Percentiles rank a stretch among this genome's conserved stretches.
phyloP scores from a whole-genome alignment of 2,329 filamentous ascomycete species.

The Colletotrichum karsti region DNA sequence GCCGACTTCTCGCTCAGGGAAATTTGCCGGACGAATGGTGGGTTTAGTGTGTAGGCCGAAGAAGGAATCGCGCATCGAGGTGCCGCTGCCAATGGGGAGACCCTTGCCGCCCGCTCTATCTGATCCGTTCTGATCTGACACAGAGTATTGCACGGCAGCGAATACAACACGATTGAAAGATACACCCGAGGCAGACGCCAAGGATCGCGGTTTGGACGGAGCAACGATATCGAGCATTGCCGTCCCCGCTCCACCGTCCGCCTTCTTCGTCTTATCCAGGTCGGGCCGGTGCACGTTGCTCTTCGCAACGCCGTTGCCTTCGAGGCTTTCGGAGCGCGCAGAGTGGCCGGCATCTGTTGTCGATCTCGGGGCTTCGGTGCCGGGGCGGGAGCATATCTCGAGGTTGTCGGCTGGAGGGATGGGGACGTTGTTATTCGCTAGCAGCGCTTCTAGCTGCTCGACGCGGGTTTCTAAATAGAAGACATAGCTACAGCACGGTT shows the following conservation, averaged over 20 bases:
- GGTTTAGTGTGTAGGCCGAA: constrained; percentile 95
- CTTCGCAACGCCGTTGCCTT: constrained; percentile 42
- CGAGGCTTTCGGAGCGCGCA: constrained; percentile 42
- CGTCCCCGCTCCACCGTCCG: constrained; percentile 35
- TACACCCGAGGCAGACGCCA: constrained; percentile 88
- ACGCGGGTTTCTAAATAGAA: constrained; percentile 93
- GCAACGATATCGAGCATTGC: constrained; percentile 81
- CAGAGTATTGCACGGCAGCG: constrained; percentile 83
- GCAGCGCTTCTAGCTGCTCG: constrained; percentile 80
- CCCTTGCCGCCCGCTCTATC: constrained; percentile 49
- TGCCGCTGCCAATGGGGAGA: constrained; percentile 62
- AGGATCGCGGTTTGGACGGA: constrained; percentile 79
- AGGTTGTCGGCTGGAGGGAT: constrained; percentile 79
- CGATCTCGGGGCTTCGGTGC: constrained; percentile 44
- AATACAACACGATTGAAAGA: constrained; percentile 95
- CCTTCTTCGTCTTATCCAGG: constrained; percentile 42
- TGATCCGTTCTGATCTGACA: constrained; percentile 69
- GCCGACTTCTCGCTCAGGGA: constrained; percentile 81
- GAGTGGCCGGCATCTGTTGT: constrained; percentile 43
- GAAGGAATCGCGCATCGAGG: constrained; percentile 93
- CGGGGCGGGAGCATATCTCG: constrained; percentile 65
- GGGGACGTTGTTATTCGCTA: constrained; percentile 73
- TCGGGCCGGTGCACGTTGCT: constrained; percentile 43
- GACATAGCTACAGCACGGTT: constrained; percentile 72
- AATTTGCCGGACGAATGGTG: constrained; percentile 84